Evolutionary conservation across 2,329 filamentous ascomycete genomes (phyloP).

Genomic region (Allantophomopsis cytisporea): DNA sequence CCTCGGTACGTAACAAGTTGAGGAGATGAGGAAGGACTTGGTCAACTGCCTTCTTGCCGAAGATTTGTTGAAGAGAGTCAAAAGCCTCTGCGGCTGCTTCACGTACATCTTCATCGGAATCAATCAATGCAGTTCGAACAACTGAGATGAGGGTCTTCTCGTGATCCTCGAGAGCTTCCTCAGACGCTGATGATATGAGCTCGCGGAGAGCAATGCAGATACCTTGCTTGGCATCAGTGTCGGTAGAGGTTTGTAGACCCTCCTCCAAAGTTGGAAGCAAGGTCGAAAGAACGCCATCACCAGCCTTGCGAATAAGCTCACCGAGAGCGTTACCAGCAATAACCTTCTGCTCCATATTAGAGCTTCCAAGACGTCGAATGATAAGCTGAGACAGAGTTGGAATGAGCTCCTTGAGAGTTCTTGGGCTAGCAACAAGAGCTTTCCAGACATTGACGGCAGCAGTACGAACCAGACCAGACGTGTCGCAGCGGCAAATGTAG

Average conservation of each 20-base stretch:
- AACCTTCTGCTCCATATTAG: conserved; percentile 97
- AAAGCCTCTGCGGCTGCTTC: conserved; percentile 96
- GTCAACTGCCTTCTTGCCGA: conserved; percentile 90
- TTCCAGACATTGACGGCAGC: conserved; percentile 95
- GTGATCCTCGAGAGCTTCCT: conserved; percentile 83
- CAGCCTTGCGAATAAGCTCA: conserved; percentile 92
- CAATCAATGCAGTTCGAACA: conserved; percentile 82
- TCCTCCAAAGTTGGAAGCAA: conserved; percentile 86
- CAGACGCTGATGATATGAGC: conserved; percentile 77
- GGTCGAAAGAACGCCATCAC: conserved; percentile 80
- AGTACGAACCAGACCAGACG: conserved; percentile 76
- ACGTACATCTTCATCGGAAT: conserved; percentile 77
- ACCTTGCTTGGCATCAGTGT: conserved; percentile 88
- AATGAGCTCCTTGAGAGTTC: conserved; percentile 87
- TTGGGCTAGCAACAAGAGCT: conserved; percentile 81
- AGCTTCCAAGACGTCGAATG: conserved; percentile 83
- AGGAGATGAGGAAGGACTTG: conserved; percentile 90
- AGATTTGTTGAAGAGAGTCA: conserved; percentile 81
- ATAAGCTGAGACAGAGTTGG: conserved; percentile 91
- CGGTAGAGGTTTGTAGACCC: conserved; percentile 74
- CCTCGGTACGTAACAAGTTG: conserved; percentile 73
- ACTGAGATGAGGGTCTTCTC: conserved; percentile 93
- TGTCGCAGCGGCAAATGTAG: conserved; percentile 96
- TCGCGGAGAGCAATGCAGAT: conserved; percentile 95
- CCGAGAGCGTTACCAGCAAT: conserved; percentile 96